Base-by-base conservation (phyloP, 495 filamentous ascomycete genomes). In the Aspergillus panamensis region DNA sequence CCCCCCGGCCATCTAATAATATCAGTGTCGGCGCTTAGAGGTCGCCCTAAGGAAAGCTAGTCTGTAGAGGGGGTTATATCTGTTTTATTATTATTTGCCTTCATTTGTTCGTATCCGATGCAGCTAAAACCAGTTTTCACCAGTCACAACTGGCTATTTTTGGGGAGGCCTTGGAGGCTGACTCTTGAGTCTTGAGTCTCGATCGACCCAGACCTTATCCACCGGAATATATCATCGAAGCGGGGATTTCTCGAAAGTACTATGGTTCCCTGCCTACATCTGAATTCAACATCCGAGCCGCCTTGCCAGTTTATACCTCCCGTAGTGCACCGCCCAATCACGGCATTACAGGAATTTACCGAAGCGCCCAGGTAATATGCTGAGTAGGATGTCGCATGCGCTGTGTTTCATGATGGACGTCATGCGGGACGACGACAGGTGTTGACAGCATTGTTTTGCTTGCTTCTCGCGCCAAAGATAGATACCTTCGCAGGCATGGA, bases 1-100 rank as follows among this genome's bases (percentile, higher is more conserved):
- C 31, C n/a, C 31, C 39, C 48, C 56, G 48, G 32, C 19, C 29
- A 58, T 58, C 56, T 58, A 58, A 58, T 59, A 59, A 59, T 59
- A 62, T 49, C 47, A 43, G 0, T 33, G 54, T 58, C 50, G 55
- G 60, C 60, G 60, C 60, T 62, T 62, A 62, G 42, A 40, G 52
- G 51, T 55, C 51, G 58, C 58, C 48, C 68, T 66, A 30, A 51
- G 58, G 54, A 30, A 32, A 58, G 64, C 61, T 73, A 70, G 70
- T 61, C 44, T 74, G 70, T 69, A 66, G 65, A 65, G 40, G 48
- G 47, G 45, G 12, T 40, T 42, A 20, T 12, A 20, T 19, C 17
- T 21, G 9, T 20, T 45, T n/a, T 45, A 45, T 20, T 6, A 19
- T 45, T 44, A 16, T 19, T 19, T 33, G 2, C 33, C 44, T 33